Evolutionary conservation across 495 filamentous ascomycete genomes (phyloP).

Genomic region (Penicillium angulare): DNA sequence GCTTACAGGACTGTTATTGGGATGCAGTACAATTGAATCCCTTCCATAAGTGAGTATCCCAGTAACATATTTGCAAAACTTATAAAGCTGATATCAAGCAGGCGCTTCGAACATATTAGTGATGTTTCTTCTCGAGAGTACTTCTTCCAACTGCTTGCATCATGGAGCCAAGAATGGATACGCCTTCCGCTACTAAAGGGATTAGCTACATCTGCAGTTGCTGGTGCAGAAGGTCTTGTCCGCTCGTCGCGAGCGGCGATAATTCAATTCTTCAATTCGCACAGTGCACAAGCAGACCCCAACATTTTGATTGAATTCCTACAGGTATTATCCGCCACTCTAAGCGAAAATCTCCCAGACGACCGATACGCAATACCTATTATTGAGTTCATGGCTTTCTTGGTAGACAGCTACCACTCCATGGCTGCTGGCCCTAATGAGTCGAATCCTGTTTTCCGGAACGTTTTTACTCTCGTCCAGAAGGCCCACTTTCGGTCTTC

Average conservation of each 20-base stretch:
- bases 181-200: constrained; percentile 62
- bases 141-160: constrained; percentile 41
- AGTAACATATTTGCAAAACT: background rate
- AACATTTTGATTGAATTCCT: constrained; percentile 34
- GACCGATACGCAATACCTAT: constrained; percentile 74
- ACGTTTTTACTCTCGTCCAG: constrained; percentile 66
- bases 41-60: constrained; percentile 29
- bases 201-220: constrained; percentile 77
- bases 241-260: constrained; percentile 71
- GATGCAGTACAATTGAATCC: constrained; percentile 32
- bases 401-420: constrained; percentile 61
- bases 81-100: constrained; percentile 25
- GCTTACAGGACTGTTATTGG: constrained; percentile 42
- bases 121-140: constrained; percentile 43
- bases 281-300: constrained; percentile 36
- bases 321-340: constrained; percentile 38
- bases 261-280: constrained; percentile 38
- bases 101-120: constrained; percentile 46
- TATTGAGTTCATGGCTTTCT: constrained; percentile 70
- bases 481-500: constrained; percentile 79
- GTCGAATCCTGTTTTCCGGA: constrained; percentile 42
- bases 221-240: constrained; percentile 78
- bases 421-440: constrained; percentile 12
- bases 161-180: constrained; percentile 38
- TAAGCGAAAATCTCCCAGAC: constrained; percentile 48